phyloP scores from a whole-genome alignment of 2,329 filamentous ascomycete species.

The Ceratocystis lukuohia region DNA sequence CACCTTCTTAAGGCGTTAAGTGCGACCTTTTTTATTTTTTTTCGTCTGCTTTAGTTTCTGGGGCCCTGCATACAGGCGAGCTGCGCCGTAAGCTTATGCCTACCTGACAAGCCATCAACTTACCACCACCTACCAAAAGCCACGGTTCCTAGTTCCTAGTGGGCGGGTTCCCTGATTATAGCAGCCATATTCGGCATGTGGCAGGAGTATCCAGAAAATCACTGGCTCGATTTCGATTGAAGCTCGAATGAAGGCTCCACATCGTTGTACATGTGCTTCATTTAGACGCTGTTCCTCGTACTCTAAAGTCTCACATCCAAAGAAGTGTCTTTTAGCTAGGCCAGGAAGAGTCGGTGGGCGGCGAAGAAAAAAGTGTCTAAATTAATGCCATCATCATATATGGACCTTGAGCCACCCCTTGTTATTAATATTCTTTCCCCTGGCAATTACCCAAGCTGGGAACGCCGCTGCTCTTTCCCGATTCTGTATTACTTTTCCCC shows the following conservation, averaged over 20 bases:
- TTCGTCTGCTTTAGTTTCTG: neutral
- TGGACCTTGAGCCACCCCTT: neutral
- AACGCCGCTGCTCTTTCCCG: neutral
- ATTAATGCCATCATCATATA: neutral
- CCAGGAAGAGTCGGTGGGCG: too few relatives aligned
- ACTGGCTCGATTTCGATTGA: neutral
- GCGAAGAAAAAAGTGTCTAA: neutral
- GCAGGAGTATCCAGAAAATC: neutral
- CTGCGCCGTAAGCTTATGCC: conserved; percentile 7
- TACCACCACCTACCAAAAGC: neutral
- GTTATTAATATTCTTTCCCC: neutral
- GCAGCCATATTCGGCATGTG: neutral
- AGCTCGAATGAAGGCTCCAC: neutral
- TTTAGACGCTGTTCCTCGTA: neutral
- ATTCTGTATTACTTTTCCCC: neutral
- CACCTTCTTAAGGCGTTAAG: too few relatives aligned
- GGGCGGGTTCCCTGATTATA: neutral
- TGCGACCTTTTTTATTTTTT: neutral
- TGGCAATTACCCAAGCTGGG: neutral
- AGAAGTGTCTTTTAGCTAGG: too few relatives aligned
- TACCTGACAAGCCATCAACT: neutral
- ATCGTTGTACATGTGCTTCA: neutral
- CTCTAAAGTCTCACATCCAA: too few relatives aligned
- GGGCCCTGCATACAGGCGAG: neutral
- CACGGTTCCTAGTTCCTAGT: neutral